A percentile compares a stretch with the other conserved stretches of the same genome.
phyloP scores from a whole-genome alignment of 441 rosid species.

The Erysimum pusillum region DNA sequence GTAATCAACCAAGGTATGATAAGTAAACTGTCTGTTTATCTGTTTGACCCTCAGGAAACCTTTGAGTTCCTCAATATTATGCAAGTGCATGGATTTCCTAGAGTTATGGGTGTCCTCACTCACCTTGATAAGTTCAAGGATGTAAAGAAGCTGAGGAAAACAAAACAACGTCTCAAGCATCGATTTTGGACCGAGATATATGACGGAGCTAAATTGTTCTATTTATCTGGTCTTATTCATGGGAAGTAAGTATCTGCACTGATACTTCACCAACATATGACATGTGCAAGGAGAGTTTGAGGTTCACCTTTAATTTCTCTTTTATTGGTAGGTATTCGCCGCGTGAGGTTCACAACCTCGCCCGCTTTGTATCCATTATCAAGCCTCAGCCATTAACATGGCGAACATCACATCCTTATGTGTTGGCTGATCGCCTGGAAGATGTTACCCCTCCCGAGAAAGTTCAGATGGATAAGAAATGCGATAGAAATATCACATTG shows the following conservation, averaged over 20 bases:
- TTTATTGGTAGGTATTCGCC: slow-evolving; percentile 66
- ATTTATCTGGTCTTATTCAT: slow-evolving; percentile 87
- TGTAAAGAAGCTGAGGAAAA: slow-evolving; percentile 86
- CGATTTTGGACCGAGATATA: slow-evolving; percentile 97
- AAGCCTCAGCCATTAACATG: slow-evolving; percentile 82
- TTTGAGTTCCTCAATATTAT: slow-evolving; percentile 94
- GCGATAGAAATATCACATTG: slow-evolving; percentile 85
- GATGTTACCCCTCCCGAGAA: slow-evolving; percentile 92
- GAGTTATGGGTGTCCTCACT: slow-evolving; percentile 94
- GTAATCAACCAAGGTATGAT: background rate
- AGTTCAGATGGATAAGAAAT: slow-evolving; percentile 72
- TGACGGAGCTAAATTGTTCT: slow-evolving; percentile 90
- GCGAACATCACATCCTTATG: slow-evolving; percentile 93
- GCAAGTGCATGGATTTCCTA: slow-evolving; percentile 95
- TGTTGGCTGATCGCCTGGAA: slow-evolving; percentile 91
- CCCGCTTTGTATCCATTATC: slow-evolving; percentile 83
- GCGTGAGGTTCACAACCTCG: slow-evolving; percentile 85
- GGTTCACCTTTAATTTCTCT: slow-evolving; percentile 25
- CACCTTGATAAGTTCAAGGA: slow-evolving; percentile 94
- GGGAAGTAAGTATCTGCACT: slow-evolving; percentile 71
- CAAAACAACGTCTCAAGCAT: slow-evolving; percentile 90
- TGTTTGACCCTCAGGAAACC: slow-evolving; percentile 71
- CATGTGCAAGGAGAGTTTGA: background rate
- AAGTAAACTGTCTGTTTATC: slow-evolving; percentile 9
- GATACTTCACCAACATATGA: slow-evolving; percentile 17